Evolutionary conservation across 495 filamentous ascomycete genomes (phyloP).

Genomic region (Neurospora sp.): DNA sequence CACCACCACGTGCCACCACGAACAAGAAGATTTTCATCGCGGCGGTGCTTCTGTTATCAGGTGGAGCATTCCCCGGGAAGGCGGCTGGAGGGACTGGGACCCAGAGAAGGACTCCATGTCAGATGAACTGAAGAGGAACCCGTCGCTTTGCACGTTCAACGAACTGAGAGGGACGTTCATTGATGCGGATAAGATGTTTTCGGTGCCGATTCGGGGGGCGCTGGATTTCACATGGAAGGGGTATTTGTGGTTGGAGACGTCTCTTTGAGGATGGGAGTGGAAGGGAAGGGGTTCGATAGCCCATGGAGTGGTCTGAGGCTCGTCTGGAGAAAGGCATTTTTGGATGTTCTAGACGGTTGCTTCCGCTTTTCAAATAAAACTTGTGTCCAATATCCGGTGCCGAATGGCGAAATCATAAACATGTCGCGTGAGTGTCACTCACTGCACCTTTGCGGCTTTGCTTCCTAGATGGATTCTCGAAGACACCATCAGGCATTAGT

Average conservation of each 20-base stretch:
- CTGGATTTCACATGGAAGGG: neutral
- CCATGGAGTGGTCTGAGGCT: too few relatives aligned
- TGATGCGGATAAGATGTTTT: constrained; percentile 1
- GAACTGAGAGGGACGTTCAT: neutral
- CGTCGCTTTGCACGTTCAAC: neutral
- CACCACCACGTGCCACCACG: neutral
- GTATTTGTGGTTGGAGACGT: neutral
- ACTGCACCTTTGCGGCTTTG: too few relatives aligned
- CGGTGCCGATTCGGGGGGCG: neutral
- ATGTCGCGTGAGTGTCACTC: too few relatives aligned
- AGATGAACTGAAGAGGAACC: neutral
- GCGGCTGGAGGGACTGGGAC: neutral
- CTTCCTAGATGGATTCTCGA: too few relatives aligned
- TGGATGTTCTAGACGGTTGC: too few relatives aligned
- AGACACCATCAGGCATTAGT: too few relatives aligned
- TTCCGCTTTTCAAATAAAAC: too few relatives aligned
- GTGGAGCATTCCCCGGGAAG: neutral
- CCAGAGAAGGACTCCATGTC: neutral
- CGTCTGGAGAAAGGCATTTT: too few relatives aligned
- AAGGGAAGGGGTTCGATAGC: too few relatives aligned
- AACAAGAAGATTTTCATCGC: neutral
- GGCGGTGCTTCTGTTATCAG: neutral
- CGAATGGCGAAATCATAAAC: too few relatives aligned
- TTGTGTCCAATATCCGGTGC: too few relatives aligned
- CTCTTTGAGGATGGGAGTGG: too few relatives aligned